Conservation (phyloP, 148 eudicot species). For the Rhododendron mucronatum region DNA sequence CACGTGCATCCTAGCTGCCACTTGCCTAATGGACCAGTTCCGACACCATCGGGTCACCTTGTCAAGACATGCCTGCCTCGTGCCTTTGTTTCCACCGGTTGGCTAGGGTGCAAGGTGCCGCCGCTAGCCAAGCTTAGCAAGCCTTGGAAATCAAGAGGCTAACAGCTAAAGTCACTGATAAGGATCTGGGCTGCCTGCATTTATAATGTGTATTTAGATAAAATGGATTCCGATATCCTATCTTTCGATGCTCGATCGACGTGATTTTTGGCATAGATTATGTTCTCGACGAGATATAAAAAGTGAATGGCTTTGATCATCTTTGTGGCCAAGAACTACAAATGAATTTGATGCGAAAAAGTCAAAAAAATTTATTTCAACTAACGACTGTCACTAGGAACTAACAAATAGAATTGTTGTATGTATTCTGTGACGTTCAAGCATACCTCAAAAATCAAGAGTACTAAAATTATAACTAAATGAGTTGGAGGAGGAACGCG, state of each 20-base stretch:
- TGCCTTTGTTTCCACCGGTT: too few relatives aligned
- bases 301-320: background rate
- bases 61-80: too few relatives aligned
- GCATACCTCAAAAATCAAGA: background rate
- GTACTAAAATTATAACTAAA: background rate
- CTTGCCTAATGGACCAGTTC: too few relatives aligned
- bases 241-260: background rate
- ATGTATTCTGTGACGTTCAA: background rate
- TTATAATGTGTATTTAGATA: background rate
- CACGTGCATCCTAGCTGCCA: too few relatives aligned
- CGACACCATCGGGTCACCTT: too few relatives aligned
- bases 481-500: background rate
- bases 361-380: background rate
- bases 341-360: background rate
- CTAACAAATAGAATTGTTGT: background rate
- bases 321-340: background rate
- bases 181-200: background rate
- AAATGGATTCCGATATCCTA: background rate
- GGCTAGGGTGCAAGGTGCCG: too few relatives aligned
- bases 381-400: background rate
- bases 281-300: background rate
- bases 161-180: too few relatives aligned
- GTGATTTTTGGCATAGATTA: background rate
- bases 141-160: too few relatives aligned
- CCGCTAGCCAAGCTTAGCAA: too few relatives aligned